Base-by-base conservation (phyloP, 2,329 filamentous ascomycete species). In the Magnaporthiopsis poae region DNA sequence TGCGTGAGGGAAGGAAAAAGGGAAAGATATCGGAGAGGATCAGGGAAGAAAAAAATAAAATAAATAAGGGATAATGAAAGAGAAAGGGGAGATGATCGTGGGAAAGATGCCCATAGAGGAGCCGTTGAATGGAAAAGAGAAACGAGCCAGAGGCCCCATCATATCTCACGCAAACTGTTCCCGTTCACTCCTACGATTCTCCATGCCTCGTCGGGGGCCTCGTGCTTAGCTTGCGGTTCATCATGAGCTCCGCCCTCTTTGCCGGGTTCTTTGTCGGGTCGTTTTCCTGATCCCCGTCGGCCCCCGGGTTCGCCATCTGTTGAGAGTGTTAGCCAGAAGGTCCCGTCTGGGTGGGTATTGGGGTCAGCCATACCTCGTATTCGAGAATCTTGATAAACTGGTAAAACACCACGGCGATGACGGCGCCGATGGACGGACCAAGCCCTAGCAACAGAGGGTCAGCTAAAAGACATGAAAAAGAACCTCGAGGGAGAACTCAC, bases 371-470 rank as follows among this genome's bases (percentile, higher is more conserved):
- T 68, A 73, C 74, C 70, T 81, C 75, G 72, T 85, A 86, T 66
- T 85, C 79, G 39, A 86, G 75, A 35, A 75, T 72, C 72, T 84
- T 84, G 66, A 86, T 75, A 3, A 82, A 68, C 67, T 78, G 78
- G 74, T 84, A 86, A 27, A 84, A 77, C 9, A 68, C 75, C n/a
- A 76, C 80, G 1, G 84, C 82, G 18, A 86, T 72, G 9, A 82
- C 63, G 0, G 80, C 71, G 0, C 84, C 84, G 62, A 84, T 74
- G 11, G 80, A 73, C 1, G 84, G 84, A 0, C 83, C 84, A 21
- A 86, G 70, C 80, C 82, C 72, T 75, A 61, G 60, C 68, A 68
- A 68, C 76, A 15, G 29, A 36, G 18, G 11, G 11, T 64, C 18
- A 64, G 63, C n/a, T 33, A 8, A 36, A 12, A 31, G 13, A 18